Evolutionary conservation across 1,139 yeast species (phyloP), one percentile per base, ranked within the genome.

Genomic region (Magnusiomyces suaveolens): DNA sequence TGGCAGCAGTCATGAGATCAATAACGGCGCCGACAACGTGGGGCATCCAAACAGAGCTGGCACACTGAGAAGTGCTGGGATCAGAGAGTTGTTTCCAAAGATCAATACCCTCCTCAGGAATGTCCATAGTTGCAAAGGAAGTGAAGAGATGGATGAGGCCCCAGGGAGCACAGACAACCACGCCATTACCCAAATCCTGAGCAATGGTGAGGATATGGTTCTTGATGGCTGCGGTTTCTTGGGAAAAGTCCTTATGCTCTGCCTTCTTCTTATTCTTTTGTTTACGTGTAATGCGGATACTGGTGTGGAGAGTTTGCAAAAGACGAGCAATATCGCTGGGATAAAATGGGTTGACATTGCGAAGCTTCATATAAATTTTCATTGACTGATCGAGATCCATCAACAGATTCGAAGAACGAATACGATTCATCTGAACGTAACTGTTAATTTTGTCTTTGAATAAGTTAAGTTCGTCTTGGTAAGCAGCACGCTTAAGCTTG

Each of bases 11-110:
- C 59, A 88, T 77, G 46, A 84, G 75, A 36, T 89, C 89, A 64
- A 87, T 75, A 41, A 86, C 78, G 10, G 83, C 80, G 33, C 94
- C 87, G 60, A 86, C 80, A 20, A 85, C 85, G 57, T 74, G 73
- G 59, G 82, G 86, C 63, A 74, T 74, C 68, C 68, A 72, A 48
- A 56, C 53, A 24, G 25, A 24, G 44, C 51, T 54, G 23, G 54
- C 49, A 33, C 55, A 52, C 24, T 50, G 41, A 6, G 59, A 52
- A 16, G 20, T 26, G 20, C 47, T 33, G 12, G 43, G 43, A 23
- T 56, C 56, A n/a, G 57, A 53, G 44, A 63, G 59, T 48, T 53
- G 21, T 20, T 53, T 54, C 83, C 83, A 80, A 55, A 80, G 71
- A 54, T 74, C 73, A 38, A 78, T 73, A 38, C 83, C 83, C 62